Conservation (phyloP, 495 filamentous ascomycete genomes). For the Aspergillus homomorphus region DNA sequence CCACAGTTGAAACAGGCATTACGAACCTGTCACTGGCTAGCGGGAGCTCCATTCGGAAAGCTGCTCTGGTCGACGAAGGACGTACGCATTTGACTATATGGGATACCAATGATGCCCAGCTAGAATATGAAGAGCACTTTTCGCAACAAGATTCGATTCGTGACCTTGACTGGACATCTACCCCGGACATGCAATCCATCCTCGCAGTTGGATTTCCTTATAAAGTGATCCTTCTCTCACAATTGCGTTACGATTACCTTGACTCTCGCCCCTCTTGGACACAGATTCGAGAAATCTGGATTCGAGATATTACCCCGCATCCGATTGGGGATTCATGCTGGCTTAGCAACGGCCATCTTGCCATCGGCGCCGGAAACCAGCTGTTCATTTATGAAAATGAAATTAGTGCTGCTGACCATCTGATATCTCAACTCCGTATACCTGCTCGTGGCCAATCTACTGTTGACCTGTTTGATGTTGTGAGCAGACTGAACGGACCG, state of each 20-base stretch:
- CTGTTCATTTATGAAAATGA: constrained; percentile 81
- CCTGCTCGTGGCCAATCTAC: constrained; percentile 48
- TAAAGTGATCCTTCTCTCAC: constrained; percentile 77
- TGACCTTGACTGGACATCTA: constrained; percentile 93
- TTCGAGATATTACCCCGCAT: constrained; percentile 78
- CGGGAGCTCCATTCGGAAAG: constrained; percentile 82
- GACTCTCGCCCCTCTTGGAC: constrained; percentile 91
- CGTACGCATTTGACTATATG: constrained; percentile 85
- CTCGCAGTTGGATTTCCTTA: constrained; percentile 88
- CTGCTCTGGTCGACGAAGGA: constrained; percentile 71
- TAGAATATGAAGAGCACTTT: constrained; percentile 78
- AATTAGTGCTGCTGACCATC: constrained; percentile 60
- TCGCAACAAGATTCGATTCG: constrained; percentile 69
- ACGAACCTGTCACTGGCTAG: constrained; percentile 72
- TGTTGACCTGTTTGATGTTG: constrained; percentile 73
- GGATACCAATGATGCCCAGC: constrained; percentile 76
- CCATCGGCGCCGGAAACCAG: constrained; percentile 89
- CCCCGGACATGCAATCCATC: constrained; percentile 86
- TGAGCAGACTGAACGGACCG: constrained; percentile 79
- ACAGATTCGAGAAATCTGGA: constrained; percentile 75
- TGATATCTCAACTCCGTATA: constrained; percentile 62
- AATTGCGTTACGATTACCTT: constrained; percentile 92
- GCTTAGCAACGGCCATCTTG: constrained; percentile 77
- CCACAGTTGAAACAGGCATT: constrained; percentile 77
- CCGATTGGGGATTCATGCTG: constrained; percentile 92